Evolutionary conservation across 179 eudicot genomes (phyloP).

Genomic region (Gypsophila paniculata): DNA sequence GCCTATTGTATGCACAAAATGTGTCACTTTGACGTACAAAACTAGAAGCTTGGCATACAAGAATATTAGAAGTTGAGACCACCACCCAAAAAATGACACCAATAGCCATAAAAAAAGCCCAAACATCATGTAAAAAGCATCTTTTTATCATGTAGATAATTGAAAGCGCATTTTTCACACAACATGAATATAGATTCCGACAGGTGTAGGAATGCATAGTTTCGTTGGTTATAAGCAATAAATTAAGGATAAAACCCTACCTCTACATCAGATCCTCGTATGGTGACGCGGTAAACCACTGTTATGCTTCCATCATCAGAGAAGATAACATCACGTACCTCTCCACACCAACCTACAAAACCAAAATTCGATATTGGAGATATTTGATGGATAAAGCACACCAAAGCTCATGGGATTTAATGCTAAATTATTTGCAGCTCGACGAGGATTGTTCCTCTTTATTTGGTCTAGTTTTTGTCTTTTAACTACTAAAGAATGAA

Average conservation of each 20-base stretch:
- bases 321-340: constrained; percentile 90
- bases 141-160: not conserved
- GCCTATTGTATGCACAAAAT: not conserved
- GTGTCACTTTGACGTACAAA: not conserved
- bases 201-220: constrained; percentile 1
- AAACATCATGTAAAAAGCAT: not conserved
- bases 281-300: constrained; percentile 84
- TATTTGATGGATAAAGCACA: not conserved
- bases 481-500: not conserved
- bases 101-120: not conserved
- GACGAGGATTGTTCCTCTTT: not conserved
- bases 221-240: constrained; percentile 3
- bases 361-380: constrained; percentile 14
- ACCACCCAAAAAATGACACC: not conserved
- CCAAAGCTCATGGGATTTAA: not conserved
- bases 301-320: constrained; percentile 86
- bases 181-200: not conserved
- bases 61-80: not conserved
- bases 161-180: constrained; percentile 10
- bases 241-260: constrained; percentile 31
- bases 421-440: not conserved
- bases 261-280: constrained; percentile 96
- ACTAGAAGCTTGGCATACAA: not conserved
- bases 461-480: not conserved
- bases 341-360: constrained; percentile 95